Evolutionary conservation across 208 protist species (phyloP).

Genomic region (Wallacemonas sp.): DNA sequence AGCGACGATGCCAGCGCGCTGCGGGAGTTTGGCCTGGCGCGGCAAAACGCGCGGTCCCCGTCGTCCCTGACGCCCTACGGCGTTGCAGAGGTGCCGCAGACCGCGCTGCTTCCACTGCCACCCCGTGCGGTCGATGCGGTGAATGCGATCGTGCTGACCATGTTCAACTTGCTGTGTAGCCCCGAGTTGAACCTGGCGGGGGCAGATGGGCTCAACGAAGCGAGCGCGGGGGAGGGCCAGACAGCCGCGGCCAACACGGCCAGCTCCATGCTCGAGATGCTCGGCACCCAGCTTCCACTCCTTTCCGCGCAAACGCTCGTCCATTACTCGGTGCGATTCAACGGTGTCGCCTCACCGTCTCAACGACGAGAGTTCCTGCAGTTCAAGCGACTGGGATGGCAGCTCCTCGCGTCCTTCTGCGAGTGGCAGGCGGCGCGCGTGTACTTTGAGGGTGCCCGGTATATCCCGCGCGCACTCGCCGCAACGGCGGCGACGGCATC

Average conservation of each 20-base stretch:
- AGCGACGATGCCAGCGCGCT: slow-evolving; percentile 23
- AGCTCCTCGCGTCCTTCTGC: slow-evolving; percentile 62
- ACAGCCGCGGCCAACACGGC: background rate
- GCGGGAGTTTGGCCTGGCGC: slow-evolving; percentile 6
- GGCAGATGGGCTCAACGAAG: background rate
- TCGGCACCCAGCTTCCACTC: slow-evolving; percentile 9
- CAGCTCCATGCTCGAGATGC: background rate
- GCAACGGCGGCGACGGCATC: background rate
- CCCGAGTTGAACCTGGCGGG: slow-evolving; percentile 41
- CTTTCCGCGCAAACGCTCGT: slow-evolving; percentile 27
- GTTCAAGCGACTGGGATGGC: slow-evolving; percentile 79
- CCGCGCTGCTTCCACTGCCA: slow-evolving; percentile 15
- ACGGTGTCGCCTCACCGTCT: slow-evolving; percentile 57
- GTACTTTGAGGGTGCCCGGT: background rate
- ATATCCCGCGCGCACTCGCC: background rate
- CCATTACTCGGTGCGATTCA: slow-evolving; percentile 42
- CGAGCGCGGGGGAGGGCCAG: background rate
- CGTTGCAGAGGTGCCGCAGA: too few species aligned
- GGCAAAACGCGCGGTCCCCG: slow-evolving; percentile 15
- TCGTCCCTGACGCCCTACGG: too few species aligned
- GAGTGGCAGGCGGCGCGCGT: slow-evolving; percentile 61
- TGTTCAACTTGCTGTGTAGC: slow-evolving; percentile 74
- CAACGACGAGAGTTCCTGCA: slow-evolving; percentile 47
- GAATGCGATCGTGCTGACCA: slow-evolving; percentile 44
- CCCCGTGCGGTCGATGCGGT: slow-evolving; percentile 47